These are phyloP conservation scores for Malus fusca DNA, from an alignment of 306 rosid genomes.

Conservation along the genomic window DNA sequence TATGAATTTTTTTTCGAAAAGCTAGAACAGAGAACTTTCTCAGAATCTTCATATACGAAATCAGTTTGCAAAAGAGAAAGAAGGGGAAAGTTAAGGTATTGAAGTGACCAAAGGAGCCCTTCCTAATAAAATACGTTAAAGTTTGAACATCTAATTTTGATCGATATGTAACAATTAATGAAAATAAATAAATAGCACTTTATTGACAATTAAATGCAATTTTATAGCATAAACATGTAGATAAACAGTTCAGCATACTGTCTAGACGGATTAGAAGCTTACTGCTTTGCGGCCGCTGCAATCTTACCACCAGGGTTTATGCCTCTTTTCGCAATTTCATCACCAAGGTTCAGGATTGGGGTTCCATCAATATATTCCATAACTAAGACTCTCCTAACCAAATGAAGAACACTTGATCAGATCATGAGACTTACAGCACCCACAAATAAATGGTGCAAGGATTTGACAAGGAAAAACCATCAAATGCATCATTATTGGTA, in stretches of 20 bases:
- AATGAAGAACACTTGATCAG: conserved; percentile 18
- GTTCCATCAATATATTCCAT: conserved; percentile 89
- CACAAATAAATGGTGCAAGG: conserved; percentile 3
- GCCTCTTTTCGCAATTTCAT: conserved; percentile 88
- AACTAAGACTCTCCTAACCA: conserved; percentile 68
- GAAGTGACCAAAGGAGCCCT: neutral
- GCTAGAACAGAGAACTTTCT: neutral
- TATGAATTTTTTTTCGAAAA: neutral
- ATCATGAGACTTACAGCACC: neutral
- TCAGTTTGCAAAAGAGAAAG: neutral
- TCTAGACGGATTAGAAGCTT: conserved; percentile 32
- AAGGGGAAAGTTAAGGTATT: neutral
- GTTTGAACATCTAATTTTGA: no score
- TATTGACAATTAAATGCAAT: neutral
- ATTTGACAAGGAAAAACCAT: neutral
- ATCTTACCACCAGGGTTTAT: conserved; percentile 64
- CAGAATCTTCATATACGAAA: neutral
- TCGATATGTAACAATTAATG: no score
- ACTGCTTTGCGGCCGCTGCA: conserved; percentile 84
- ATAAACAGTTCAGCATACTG: conserved; percentile 1
- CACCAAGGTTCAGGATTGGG: conserved; percentile 88
- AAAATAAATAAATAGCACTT: neutral
- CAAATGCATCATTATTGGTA: neutral
- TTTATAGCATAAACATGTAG: neutral
- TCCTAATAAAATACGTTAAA: neutral